Conservation (phyloP, 139 green algal species). For the Eudorina sp. region DNA sequence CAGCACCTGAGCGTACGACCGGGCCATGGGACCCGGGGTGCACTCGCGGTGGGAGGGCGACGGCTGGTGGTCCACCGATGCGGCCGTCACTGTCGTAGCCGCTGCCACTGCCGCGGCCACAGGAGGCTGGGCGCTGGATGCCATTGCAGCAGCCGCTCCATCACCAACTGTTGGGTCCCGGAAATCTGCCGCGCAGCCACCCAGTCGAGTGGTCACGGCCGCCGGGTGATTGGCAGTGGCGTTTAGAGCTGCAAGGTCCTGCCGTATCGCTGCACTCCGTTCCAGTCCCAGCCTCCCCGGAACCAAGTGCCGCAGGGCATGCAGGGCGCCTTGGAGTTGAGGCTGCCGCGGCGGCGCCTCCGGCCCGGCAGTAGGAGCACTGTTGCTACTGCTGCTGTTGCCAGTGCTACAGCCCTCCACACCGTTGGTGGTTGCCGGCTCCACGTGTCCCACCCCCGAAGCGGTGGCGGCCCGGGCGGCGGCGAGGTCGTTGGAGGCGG, state of each 20-base stretch:
- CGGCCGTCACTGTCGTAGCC: too few relatives aligned
- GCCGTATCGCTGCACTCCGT: background rate
- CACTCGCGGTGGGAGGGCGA: background rate
- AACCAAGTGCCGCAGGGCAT: conserved; percentile 3
- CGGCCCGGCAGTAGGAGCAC: too few relatives aligned
- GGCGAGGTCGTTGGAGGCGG: too few relatives aligned
- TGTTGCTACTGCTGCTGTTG: background rate
- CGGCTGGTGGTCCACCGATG: too few relatives aligned
- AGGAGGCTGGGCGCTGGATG: too few relatives aligned
- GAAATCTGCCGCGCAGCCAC: too few relatives aligned
- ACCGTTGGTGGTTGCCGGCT: background rate
- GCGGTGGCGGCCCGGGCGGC: background rate
- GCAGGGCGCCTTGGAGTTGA: background rate
- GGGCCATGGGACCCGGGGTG: conserved; percentile 31
- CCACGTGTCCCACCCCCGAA: too few relatives aligned
- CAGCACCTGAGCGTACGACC: conserved; percentile 29
- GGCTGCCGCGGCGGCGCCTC: background rate
- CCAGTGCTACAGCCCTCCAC: too few relatives aligned
- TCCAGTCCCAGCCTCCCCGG: conserved; percentile 28
- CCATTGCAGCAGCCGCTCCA: too few relatives aligned
- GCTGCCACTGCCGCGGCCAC: too few relatives aligned
- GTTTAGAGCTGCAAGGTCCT: conserved; percentile 11
- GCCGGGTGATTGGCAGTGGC: background rate
- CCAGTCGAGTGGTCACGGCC: too few relatives aligned
- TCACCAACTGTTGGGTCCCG: too few relatives aligned